Conservation (phyloP, 2,329 filamentous ascomycete species). For the Paecilomyces variotii region DNA sequence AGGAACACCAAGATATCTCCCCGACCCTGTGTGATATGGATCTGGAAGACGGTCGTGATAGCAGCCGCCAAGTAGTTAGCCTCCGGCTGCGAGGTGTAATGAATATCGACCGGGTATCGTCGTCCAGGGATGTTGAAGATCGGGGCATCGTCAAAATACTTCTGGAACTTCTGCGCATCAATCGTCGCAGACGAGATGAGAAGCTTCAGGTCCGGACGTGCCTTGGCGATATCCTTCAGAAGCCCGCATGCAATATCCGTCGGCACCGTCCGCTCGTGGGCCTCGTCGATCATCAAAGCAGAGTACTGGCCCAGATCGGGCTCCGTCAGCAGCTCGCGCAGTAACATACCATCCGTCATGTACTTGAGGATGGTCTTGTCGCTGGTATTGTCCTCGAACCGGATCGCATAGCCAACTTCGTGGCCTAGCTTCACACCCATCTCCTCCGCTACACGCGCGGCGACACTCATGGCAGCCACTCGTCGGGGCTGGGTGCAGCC, state of each 20-base stretch:
- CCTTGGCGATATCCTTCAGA: constrained; percentile 78
- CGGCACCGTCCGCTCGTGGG: constrained; percentile 85
- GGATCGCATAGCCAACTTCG: constrained; percentile 89
- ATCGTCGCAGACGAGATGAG: constrained; percentile 92
- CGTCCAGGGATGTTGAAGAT: constrained; percentile 93
- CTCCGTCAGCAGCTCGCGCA: constrained; percentile 83
- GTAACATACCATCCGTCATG: constrained; percentile 93
- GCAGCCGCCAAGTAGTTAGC: constrained; percentile 88
- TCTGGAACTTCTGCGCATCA: constrained; percentile 84
- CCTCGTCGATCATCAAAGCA: constrained; percentile 92
- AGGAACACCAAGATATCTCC: constrained; percentile 93
- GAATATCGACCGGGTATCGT: constrained; percentile 81
- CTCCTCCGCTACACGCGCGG: constrained; percentile 91
- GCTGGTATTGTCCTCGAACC: constrained; percentile 86
- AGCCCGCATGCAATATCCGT: constrained; percentile 86
- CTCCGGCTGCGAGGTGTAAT: constrained; percentile 83
- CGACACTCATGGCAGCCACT: constrained; percentile 95
- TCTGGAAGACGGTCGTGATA: constrained; percentile 90
- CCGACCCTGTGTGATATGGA: constrained; percentile 74
- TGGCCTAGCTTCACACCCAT: constrained; percentile 83
- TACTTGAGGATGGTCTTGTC: constrained; percentile 92
- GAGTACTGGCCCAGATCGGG: constrained; percentile 76
- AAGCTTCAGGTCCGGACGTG: constrained; percentile 76
- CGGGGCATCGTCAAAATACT: constrained; percentile 85
- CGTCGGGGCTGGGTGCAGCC: constrained; percentile 90